phyloP scores from a whole-genome alignment of 805 yeast genomes.

The Metschnikowia hibisci region DNA sequence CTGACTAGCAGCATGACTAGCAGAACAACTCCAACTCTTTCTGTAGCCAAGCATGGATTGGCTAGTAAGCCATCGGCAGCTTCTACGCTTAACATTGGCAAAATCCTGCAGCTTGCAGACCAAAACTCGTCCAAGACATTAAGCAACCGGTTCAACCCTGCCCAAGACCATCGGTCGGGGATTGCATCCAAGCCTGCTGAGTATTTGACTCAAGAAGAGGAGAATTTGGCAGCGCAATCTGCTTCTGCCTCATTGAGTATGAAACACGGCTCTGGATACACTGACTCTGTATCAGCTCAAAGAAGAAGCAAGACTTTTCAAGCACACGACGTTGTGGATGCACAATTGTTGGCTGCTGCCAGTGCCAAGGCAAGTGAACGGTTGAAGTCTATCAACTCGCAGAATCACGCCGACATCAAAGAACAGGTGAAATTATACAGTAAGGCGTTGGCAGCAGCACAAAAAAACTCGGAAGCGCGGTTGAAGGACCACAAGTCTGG shows the following conservation, averaged over 20 bases:
- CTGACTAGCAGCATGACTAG: slow-evolving; percentile 44
- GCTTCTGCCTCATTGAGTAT: slow-evolving; percentile 57
- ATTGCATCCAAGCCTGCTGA: slow-evolving; percentile 24
- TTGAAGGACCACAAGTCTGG: slow-evolving; percentile 47
- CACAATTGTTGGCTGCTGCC: slow-evolving; percentile 47
- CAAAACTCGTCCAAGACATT: slow-evolving; percentile 37
- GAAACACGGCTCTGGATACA: slow-evolving; percentile 28
- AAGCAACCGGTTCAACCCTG: slow-evolving; percentile 41
- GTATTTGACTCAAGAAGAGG: slow-evolving; percentile 39
- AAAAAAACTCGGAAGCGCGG: slow-evolving; percentile 59
- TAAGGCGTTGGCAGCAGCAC: slow-evolving; percentile 74
- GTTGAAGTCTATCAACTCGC: slow-evolving; percentile 28
- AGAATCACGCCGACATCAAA: slow-evolving; percentile 31
- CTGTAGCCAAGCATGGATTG: slow-evolving; percentile 34
- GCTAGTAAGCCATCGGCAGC: slow-evolving; percentile 22
- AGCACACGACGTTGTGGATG: slow-evolving; percentile 44
- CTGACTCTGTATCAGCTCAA: slow-evolving; percentile 24
- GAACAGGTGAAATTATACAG: slow-evolving; percentile 57
- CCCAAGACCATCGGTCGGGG: slow-evolving; percentile 40
- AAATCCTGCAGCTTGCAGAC: slow-evolving; percentile 34
- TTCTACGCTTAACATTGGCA: slow-evolving; percentile 29
- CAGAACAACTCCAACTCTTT: slow-evolving; percentile 42
- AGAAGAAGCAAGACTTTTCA: slow-evolving; percentile 32
- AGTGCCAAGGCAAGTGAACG: slow-evolving; percentile 43
- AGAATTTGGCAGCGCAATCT: slow-evolving; percentile 50